Evolutionary conservation across 2,329 filamentous ascomycete species (phyloP).

Genomic region (Capronia americana): DNA sequence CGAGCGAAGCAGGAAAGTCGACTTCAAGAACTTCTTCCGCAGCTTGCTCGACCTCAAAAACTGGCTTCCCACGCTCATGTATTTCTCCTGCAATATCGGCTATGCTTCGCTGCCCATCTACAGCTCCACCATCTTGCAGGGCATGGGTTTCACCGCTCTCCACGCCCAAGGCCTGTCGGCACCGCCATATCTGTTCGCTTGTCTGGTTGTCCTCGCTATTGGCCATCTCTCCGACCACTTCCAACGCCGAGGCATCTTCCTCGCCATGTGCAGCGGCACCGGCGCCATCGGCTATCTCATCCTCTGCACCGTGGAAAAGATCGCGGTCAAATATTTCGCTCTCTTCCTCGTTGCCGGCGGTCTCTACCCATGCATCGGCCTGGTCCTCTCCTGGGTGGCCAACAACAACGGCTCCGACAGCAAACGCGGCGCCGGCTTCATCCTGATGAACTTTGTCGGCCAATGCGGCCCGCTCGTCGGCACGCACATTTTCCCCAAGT

Average conservation of each 20-base stretch:
- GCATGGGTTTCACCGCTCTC: slow-evolving; percentile 34
- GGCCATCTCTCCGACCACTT: slow-evolving; percentile 72
- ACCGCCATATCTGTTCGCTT: slow-evolving; percentile 78
- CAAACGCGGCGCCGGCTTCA: slow-evolving; percentile 34
- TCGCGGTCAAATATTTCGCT: slow-evolving; percentile 59
- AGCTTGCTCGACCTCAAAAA: slow-evolving; percentile 54
- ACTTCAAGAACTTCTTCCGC: slow-evolving; percentile 38
- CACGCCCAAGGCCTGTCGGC: slow-evolving; percentile 75
- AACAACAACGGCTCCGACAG: slow-evolving; percentile 43
- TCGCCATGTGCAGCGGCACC: slow-evolving; percentile 62
- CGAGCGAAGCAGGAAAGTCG: slow-evolving; percentile 19
- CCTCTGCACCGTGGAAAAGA: slow-evolving; percentile 62
- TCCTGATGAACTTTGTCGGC: slow-evolving; percentile 78
- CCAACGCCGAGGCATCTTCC: slow-evolving; percentile 68
- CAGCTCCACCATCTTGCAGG: slow-evolving; percentile 55
- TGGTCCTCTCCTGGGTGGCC: slow-evolving; percentile 73
- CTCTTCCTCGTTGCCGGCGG: slow-evolving; percentile 64
- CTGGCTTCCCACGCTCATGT: slow-evolving; percentile 60
- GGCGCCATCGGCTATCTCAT: slow-evolving; percentile 70
- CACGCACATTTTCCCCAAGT: slow-evolving; percentile 66
- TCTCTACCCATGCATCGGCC: slow-evolving; percentile 71
- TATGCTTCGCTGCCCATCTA: slow-evolving; percentile 70
- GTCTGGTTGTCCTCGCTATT: slow-evolving; percentile 71
- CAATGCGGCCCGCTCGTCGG: slow-evolving; percentile 77
- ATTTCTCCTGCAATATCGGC: slow-evolving; percentile 68